Conservation (phyloP, 352 stramenopile species). For the Pythium brachiatum region DNA sequence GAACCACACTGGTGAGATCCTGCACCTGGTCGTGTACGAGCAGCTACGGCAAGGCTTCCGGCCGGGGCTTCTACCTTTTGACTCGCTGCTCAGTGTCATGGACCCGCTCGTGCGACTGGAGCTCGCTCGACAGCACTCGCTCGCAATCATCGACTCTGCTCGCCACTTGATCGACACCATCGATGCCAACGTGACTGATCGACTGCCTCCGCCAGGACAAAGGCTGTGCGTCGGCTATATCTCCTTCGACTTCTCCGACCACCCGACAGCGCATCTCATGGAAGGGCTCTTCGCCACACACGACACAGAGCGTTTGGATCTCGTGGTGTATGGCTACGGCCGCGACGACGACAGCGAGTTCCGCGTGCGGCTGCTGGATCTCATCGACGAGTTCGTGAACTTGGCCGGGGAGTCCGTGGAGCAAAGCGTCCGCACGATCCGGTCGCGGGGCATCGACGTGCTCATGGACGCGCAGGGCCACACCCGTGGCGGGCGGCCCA, state of each 20-base stretch:
- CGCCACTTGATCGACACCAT: neutral
- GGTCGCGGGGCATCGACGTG: slow-evolving; percentile 44
- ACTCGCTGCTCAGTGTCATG: slow-evolving; percentile 58
- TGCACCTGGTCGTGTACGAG: slow-evolving; percentile 30
- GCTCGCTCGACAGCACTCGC: slow-evolving; percentile 37
- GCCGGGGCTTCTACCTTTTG: slow-evolving; percentile 60
- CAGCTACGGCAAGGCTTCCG: slow-evolving; percentile 24
- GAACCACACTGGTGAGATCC: slow-evolving; percentile 27
- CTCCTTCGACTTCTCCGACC: slow-evolving; percentile 79
- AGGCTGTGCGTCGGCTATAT: slow-evolving; percentile 70
- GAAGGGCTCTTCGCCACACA: slow-evolving; percentile 64
- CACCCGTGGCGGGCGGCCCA: slow-evolving; percentile 48
- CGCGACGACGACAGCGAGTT: slow-evolving; percentile 54
- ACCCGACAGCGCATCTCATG: slow-evolving; percentile 77
- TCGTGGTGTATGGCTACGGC: slow-evolving; percentile 60
- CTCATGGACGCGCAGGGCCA: slow-evolving; percentile 82
- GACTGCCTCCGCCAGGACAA: neutral
- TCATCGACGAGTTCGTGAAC: slow-evolving; percentile 57
- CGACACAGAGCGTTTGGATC: slow-evolving; percentile 24
- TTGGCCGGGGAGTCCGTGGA: slow-evolving; percentile 37
- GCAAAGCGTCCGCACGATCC: slow-evolving; percentile 38
- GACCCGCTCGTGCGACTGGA: slow-evolving; percentile 30
- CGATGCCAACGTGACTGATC: neutral
- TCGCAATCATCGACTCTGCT: neutral
- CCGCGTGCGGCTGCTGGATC: slow-evolving; percentile 30